Evolutionary conservation across 2,329 filamentous ascomycete species (phyloP), one percentile per base, ranked within the genome.

Genomic region (Cladosporium velox): DNA sequence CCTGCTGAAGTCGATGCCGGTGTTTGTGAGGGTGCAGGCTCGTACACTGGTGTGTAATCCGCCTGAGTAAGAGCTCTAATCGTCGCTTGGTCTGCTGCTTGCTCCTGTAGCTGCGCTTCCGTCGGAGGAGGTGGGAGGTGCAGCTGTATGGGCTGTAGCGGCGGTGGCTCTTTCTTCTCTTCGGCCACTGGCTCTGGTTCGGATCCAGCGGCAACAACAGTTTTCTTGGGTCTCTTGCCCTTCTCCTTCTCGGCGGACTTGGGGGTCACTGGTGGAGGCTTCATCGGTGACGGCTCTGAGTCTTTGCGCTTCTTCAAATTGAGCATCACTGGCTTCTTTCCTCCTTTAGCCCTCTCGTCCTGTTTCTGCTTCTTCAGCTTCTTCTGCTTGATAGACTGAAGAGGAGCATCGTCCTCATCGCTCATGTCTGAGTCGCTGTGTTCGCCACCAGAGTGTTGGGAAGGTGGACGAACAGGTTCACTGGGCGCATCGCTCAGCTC

Each of bases 381-480:
- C 61, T 64, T 64, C 26, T 70, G 67, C 51, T 69, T 71, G 38
- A 68, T 60, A 35, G 64, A 70, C 57, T 62, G 64, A 21, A 68
- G 65, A 49, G 63, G 65, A 35, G 66, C 57, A 34, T 84, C 87
- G 67, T 87, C 85, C 54, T 82, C 81, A 51, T 84, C 81, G 49
- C 74, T 64, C 18, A 26, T 28, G 21, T 64, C 61, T 10, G 49
- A 78, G 66, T 86, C 83, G 38, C 83, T 86, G 14, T 69, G 70
- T 7, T 82, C 76, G 32, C 62, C 86, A 38, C 86, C 87, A 3
- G 86, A 87, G 66, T 83, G 82, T 21, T 68, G 62, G n/a, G 70
- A 68, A n/a, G 73, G 86, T 85, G 72, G 65, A 34, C 67, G 67
- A 21, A 60, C 66, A 7, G 68, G 68, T 51, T 70, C 71, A 18